Evolutionary conservation across 1,284 basidiomycete genomes (phyloP).

Genomic region (Leccinum pachyderme): DNA sequence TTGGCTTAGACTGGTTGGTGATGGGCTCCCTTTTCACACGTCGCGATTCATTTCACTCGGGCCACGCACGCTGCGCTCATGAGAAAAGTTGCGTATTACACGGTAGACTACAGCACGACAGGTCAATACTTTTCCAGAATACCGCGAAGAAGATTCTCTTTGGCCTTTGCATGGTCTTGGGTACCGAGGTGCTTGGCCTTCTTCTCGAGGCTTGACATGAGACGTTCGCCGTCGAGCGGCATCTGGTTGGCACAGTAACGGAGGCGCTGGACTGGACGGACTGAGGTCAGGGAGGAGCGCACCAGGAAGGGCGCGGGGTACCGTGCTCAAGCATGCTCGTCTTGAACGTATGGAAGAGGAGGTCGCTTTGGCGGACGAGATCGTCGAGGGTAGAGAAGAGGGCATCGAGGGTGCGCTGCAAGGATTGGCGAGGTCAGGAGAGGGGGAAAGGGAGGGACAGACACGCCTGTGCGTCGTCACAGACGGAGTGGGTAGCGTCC

Average conservation of each 20-base stretch:
- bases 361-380: conserved; percentile 22
- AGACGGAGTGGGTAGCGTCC: conserved; percentile 5
- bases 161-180: conserved; percentile 34
- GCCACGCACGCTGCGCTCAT: background rate
- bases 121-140: conserved; percentile 34
- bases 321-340: conserved; percentile 20
- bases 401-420: conserved; percentile 20
- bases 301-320: conserved; percentile 9
- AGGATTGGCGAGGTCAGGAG: conserved; percentile 10
- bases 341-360: conserved; percentile 26
- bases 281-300: conserved; percentile 8
- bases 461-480: conserved; percentile 29
- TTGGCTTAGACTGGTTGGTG: background rate
- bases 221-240: conserved; percentile 23
- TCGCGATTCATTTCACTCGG: conserved; percentile 6
- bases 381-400: conserved; percentile 20
- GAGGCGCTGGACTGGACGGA: conserved; percentile 23
- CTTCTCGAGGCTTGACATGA: conserved; percentile 26
- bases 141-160: conserved; percentile 35
- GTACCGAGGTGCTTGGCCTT: conserved; percentile 32
- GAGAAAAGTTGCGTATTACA: conserved; percentile 4
- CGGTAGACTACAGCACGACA: conserved; percentile 9
- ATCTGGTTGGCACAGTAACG: conserved; percentile 16
- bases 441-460: background rate
- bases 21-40: conserved; percentile 25